Percentiles rank a stretch among this genome's conserved stretches.
phyloP scores from a whole-genome alignment of 2,329 filamentous ascomycete genomes.

The Aspergillus sp. region DNA sequence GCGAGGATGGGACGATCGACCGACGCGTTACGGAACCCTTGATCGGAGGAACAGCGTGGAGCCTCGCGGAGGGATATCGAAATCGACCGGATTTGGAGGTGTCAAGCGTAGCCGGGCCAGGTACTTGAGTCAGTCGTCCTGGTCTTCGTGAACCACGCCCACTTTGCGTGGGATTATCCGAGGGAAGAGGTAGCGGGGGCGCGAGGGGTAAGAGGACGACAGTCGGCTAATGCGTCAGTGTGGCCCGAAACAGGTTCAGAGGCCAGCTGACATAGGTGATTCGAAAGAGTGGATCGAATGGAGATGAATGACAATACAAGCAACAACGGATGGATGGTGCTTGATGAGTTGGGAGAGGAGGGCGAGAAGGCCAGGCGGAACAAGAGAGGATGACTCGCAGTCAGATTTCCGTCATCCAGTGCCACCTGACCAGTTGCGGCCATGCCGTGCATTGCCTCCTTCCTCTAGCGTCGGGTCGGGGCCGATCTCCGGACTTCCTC shows the following conservation, averaged over 20 bases:
- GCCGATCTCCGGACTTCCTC: not conserved
- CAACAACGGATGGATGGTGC: not conserved
- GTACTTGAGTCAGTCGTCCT: conserved; percentile 5
- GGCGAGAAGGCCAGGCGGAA: conserved; percentile 7
- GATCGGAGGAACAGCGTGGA: not conserved
- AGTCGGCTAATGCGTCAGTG: conserved; percentile 1
- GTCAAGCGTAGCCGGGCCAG: not conserved
- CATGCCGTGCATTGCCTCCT: conserved; percentile 4
- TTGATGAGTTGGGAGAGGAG: conserved; percentile 7
- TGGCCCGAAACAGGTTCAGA: conserved; percentile 1
- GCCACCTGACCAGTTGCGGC: conserved; percentile 17
- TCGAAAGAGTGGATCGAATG: not conserved
- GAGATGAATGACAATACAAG: not conserved
- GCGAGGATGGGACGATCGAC: not conserved
- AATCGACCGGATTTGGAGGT: not conserved
- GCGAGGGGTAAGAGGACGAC: conserved; percentile 13
- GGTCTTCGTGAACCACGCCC: conserved; percentile 15
- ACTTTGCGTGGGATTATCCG: conserved; percentile 17
- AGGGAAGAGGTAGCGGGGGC: conserved; percentile 10
- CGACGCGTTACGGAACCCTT: not conserved
- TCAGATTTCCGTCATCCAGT: conserved; percentile 23
- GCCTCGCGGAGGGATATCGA: not conserved
- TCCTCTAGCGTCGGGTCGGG: conserved; percentile 4
- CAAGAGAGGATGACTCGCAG: conserved; percentile 9
- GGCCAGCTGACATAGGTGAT: not conserved